Conservation (phyloP, 2,329 filamentous ascomycete species). For the Trichoderma asperellum region DNA sequence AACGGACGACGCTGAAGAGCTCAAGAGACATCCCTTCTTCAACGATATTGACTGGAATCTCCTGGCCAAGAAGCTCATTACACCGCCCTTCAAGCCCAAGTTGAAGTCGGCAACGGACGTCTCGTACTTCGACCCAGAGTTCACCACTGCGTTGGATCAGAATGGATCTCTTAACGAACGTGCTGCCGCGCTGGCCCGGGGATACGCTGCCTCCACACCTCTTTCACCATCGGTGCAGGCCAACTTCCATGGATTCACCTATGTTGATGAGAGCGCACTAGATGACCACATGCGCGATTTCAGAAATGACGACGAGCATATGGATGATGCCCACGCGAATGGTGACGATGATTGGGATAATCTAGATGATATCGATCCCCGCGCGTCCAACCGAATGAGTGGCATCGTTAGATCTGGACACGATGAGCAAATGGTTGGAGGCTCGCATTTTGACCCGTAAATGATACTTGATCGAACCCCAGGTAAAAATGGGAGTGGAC, state of each 20-base stretch:
- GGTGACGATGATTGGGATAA: slow-evolving; percentile 57
- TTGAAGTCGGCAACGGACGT: slow-evolving; percentile 95
- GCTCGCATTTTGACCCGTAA: slow-evolving; percentile 67
- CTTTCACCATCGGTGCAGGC: slow-evolving; percentile 94
- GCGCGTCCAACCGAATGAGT: slow-evolving; percentile 64
- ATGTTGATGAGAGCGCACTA: slow-evolving; percentile 95
- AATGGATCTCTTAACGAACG: slow-evolving; percentile 89
- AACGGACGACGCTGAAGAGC: slow-evolving; percentile 85
- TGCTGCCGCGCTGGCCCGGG: slow-evolving; percentile 81
- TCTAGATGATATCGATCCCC: slow-evolving; percentile 56
- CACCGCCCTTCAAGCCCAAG: slow-evolving; percentile 96
- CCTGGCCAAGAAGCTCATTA: slow-evolving; percentile 85
- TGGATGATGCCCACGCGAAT: slow-evolving; percentile 66
- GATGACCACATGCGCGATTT: slow-evolving; percentile 76
- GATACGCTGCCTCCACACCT: slow-evolving; percentile 87
- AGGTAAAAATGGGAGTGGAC: background rate
- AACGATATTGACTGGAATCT: slow-evolving; percentile 90
- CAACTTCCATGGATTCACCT: slow-evolving; percentile 98
- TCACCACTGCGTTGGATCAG: slow-evolving; percentile 89
- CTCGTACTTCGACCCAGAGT: slow-evolving; percentile 98
- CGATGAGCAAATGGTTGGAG: slow-evolving; percentile 67
- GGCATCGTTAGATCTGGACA: slow-evolving; percentile 61
- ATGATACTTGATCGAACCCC: background rate
- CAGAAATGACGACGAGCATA: slow-evolving; percentile 59
- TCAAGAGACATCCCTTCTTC: slow-evolving; percentile 96